phyloP scores from a whole-genome alignment of 2,329 filamentous ascomycete genomes.

The Paradendryphiella salina region DNA sequence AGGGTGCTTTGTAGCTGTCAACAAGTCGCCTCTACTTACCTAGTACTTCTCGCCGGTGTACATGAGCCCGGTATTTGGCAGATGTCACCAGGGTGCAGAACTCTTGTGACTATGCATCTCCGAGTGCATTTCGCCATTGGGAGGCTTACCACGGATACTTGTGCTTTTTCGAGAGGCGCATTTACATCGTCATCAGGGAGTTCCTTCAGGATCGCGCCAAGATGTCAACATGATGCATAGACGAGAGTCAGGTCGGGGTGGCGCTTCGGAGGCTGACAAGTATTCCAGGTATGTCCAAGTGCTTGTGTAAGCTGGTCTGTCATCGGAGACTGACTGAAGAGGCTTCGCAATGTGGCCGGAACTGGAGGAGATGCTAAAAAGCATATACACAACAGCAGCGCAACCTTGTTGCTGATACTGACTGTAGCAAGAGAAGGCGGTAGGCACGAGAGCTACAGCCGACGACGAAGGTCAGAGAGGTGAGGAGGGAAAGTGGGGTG shows the following conservation, averaged over 20 bases:
- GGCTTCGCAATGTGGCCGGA: too few species aligned
- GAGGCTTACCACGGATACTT: too few species aligned
- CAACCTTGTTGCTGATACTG: background rate
- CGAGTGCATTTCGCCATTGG: too few species aligned
- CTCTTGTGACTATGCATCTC: background rate
- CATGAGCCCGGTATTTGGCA: background rate
- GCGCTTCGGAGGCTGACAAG: too few species aligned
- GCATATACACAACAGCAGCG: conserved; percentile 4
- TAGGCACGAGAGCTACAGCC: background rate
- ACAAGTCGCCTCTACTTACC: background rate
- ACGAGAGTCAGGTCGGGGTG: background rate
- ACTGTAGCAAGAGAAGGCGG: background rate
- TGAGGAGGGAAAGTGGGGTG: conserved; percentile 1
- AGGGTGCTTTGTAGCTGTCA: background rate
- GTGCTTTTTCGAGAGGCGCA: background rate
- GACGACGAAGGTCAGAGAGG: background rate
- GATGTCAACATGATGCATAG: background rate
- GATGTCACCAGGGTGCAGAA: background rate
- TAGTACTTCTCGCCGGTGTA: background rate
- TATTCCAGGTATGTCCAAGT: too few species aligned
- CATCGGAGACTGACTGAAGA: background rate
- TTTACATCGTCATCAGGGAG: background rate
- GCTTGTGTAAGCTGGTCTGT: background rate
- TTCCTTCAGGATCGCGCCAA: background rate
- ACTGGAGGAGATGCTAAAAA: background rate